Base-by-base conservation (phyloP, 345 rosid species). In the Viola odorata region DNA sequence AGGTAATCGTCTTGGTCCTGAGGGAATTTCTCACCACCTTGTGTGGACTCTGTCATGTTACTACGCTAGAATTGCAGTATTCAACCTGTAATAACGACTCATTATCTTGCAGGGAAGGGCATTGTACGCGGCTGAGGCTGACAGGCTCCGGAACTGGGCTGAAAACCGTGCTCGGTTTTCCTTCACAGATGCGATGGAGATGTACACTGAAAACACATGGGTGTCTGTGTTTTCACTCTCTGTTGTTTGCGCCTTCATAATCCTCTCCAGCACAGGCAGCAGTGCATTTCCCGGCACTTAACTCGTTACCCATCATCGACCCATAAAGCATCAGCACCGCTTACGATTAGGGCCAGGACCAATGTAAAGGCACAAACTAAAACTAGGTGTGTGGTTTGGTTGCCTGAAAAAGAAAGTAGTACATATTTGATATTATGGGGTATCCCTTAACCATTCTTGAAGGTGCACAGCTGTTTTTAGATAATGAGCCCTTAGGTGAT, bases 171-270 rank as follows among this genome's bases (percentile, higher is more conserved):
- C 96, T 12, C 79, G 79, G 65, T 85, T 89, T 73, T 87, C 96
- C 0, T 77, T 87, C 42, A 83, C 98, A 0, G 96, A 92, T 61
- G 96, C 96, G 0, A 92, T 89, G 96, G 96, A 89, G 64, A 92
- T 85, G 91, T 85, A 92, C 71, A 79, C 91, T 3, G 94, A 87
- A 71, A 87, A 82, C 69, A 82, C 96, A 1, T 89, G 96, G 96
- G 88, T 92, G 11, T 89, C 94, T 1, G 96, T 92, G 41, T 84
- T 92, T 79, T 92, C 98, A 0, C 96, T 92, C 42, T 89, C 98
- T 0, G 96, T 92, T 4, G 98, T 92, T 41, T 92, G 96, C 0
- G 96, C 98, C 49, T 92, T 89, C 82, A 89, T 89, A 55, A 87
- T 89, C 55, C 71, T 84, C 49, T 82, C 86, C 2, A 89, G 89